Base-by-base conservation (phyloP, 1,284 basidiomycete species). In the Microbotryum intermedium region DNA sequence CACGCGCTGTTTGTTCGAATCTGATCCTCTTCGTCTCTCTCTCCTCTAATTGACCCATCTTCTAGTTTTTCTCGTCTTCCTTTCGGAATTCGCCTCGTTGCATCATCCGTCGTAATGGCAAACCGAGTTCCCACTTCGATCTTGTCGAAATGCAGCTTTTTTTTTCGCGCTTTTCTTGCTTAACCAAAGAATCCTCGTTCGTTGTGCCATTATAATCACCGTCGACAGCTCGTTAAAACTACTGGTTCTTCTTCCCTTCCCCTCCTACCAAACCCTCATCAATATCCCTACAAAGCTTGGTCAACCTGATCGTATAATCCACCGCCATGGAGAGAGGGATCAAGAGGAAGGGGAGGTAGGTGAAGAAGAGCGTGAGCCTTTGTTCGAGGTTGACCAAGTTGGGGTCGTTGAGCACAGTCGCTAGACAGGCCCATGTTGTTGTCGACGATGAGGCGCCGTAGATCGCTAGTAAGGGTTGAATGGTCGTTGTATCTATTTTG, bases 361-460 rank as follows among this genome's bases (percentile, higher is more conserved):
- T 83, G 11, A 79, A 79, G 16, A 90, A 76, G n/a, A 90, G 77
- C 47, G 84, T 71, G 21, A 76, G 84, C 79, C 58, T 72, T 74
- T 4, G 73, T 47, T 0, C 81, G 34, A 39, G 34, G 11, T 11
- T 39, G 78, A 58, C 20, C 7, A 70, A 46, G 9, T 64, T 67
- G 0, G 80, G 80, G 3, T 78, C 78, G 11, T 76, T 71, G 26
- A 88, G 71, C 46, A 90, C 72, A 28, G 82, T 77, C 3, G 79
- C 74, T 53, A 91, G 72, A 68, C 85, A 88, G 0, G 89, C 82
- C 20, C 88, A 73, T 2, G 85, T 84, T 0, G 88, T 89, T 0
- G 87, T 90, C 0, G 82, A 78, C 0, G 87, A 85, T 0, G 86
- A 87, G 0, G 87, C 85, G 28, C 80, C 87, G 72, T 91, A 92